Base-by-base conservation (phyloP, 805 yeast species). In the Wickerhamomyces hampshirensis region DNA sequence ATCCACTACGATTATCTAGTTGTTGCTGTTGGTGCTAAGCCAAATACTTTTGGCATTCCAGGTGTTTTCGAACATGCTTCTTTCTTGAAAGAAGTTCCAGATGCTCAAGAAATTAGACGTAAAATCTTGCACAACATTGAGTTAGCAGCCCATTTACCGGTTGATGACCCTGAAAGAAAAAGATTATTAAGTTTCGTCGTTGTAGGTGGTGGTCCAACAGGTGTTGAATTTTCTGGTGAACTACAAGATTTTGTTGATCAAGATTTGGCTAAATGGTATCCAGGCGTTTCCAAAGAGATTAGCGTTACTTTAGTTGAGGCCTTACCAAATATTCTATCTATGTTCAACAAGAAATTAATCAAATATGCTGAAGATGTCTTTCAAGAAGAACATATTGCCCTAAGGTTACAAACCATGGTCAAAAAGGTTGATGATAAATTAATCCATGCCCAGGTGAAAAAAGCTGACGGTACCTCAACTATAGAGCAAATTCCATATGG, bases 121-220 rank as follows among this genome's bases (percentile, higher is more conserved):
- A 78, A 83, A 50, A 71, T 89, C 45, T 84, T 88, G 82, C 86
- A 85, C 59, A 75, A 84, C 51, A 80, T 89, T 54, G 96, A 91
- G 68, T 83, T 87, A 45, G 96, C 97, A 29, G 77, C 84, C 50
- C 68, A 82, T 47, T 73, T 88, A 50, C 85, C 93, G 39, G 74
- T 73, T 50, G 61, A 63, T 19, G 85, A 77, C 49, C 79, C 80
- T 15, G 95, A 85, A 60, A 78, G 97, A 65, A 75, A 78, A 65
- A 77, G 95, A 61, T 73, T 91, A 53, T 73, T 89, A 59, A 83
- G 81, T 44, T 80, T 88, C 52, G 91, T 91, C 44, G 95, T 91
- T 44, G 94, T 93, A 50, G 98, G 98, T 55, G 98, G 97, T 65
- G 98, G 98, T 47, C 97, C 98, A 59, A 89, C 98, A 30, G 98